Conservation (phyloP, 1,139 yeast genomes). For the Candida neerlandica region DNA sequence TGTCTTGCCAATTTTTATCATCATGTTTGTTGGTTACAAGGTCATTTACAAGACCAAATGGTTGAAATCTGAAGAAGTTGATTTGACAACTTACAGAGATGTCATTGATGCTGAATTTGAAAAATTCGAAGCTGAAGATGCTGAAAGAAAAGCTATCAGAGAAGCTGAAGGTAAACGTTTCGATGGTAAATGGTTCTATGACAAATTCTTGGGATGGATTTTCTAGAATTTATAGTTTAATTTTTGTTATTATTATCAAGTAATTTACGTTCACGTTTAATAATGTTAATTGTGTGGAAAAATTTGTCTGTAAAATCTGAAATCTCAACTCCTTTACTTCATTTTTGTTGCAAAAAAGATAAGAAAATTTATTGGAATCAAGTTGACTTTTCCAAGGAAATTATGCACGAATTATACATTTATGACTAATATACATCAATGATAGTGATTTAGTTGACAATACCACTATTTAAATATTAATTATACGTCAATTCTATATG, state of each 20-base stretch:
- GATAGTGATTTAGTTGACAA: too few species aligned
- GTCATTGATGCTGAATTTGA: slow-evolving; percentile 71
- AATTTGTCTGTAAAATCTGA: background rate
- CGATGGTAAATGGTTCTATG: slow-evolving; percentile 55
- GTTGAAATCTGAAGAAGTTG: slow-evolving; percentile 59
- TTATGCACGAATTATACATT: too few species aligned
- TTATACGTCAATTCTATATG: too few species aligned
- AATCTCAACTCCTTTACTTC: background rate
- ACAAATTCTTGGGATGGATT: slow-evolving; percentile 49
- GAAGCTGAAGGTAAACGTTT: slow-evolving; percentile 48
- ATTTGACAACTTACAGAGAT: slow-evolving; percentile 63
- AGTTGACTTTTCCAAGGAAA: too few species aligned
- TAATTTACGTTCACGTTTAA: background rate
- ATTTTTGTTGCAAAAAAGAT: background rate
- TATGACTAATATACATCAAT: too few species aligned
- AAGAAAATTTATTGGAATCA: background rate
- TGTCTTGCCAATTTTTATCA: slow-evolving; percentile 67
- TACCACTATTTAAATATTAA: too few species aligned
- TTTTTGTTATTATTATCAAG: background rate
- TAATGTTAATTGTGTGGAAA: background rate
- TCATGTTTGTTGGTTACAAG: slow-evolving; percentile 62
- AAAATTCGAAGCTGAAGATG: slow-evolving; percentile 47
- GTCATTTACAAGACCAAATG: slow-evolving; percentile 52
- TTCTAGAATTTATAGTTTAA: slow-evolving; percentile 12
- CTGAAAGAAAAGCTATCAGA: slow-evolving; percentile 28